Base-by-base conservation (phyloP, 1,284 basidiomycete species). In the Cryptococcus sp. region DNA sequence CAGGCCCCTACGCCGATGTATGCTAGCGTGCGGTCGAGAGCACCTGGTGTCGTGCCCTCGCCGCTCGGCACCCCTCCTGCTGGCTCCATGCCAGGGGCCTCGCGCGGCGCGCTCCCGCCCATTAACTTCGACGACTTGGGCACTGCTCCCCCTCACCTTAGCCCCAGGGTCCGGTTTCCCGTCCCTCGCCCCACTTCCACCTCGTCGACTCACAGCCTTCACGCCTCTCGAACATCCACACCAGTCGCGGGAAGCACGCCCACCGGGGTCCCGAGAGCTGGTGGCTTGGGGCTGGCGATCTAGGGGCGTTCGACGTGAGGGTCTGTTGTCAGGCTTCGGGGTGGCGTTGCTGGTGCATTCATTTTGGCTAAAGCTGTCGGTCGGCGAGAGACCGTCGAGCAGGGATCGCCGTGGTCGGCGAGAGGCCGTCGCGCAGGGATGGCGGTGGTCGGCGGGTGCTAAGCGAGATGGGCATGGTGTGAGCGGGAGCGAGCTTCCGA, bases 391-490 rank as follows among this genome's bases (percentile, higher is more conserved):
- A 54, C n/a, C n/a, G n/a, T n/a, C n/a, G 13, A 42, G 40, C 40
- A 16, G 8, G 7, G 13, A 24, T 16, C 37, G 33, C 44, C 20
- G 4, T 33, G 15, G 2, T 47, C 35, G 52, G 38, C 39, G 44
- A 54, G n/a, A 18, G 23, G 18, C 11, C 15, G 20, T 42, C 11
- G 23, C 16, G 9, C n/a, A 18, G 11, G 5, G 4, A 5, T 23
- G n/a, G 18, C 42, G n/a, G 42, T 21, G 28, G 37, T 47, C 43
- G 23, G 18, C 38, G 50, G 12, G 54, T 56, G 21, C 18, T 38
- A 42, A 56, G 43, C 54, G 49, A 56, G 28, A 50, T 37, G 28
- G 51, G 40, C 54, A 56, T 56, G 12, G 20, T 50, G 39, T 3
- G 18, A 23, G 46, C 18, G 15, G 28, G 28, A 9, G 28, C 28